Base-by-base conservation (phyloP, 768 basidiomycete species). In the Baorangia bicolor region DNA sequence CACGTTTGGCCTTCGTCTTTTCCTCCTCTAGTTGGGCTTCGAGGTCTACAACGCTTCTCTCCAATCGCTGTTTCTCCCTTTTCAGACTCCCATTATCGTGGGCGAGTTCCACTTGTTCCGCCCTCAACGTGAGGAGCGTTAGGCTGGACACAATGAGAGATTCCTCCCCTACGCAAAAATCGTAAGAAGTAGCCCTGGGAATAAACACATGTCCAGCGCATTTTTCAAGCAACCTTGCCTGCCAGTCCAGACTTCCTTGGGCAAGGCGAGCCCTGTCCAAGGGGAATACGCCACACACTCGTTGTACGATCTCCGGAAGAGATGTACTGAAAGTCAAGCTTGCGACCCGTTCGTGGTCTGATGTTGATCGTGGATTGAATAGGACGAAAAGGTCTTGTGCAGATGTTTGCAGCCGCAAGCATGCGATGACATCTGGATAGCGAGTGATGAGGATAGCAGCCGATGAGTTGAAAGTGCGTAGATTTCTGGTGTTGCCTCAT, bases 311-410 rank as follows among this genome's bases (percentile, higher is more conserved):
- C 2, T 65, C 67, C 20, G 74, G 70, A 21, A 80, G 46, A 5
- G 78, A 81, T 3, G 71, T 69, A 59, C 74, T 78, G 56, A 87
- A 69, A 20, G 81, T 77, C 64, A 86, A 78, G 5, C 77, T 84
- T 23, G 83, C 77, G 9, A 81, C 84, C 33, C 71, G 59, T 0
- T 81, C 78, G 57, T 81, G 75, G 23, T 73, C 75, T 2, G 82
- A 75, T 10, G 80, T 70, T 10, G 75, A 75, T 62, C 84, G 83
- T 4, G 84, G 83, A 65, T 86, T 84, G 60, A 87, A 88, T 34
- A 87, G 69, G 27, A 81, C 74, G 64, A 82, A 87, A 25, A 84
- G 62, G 40, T 72, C 68, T 33, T 60, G 53, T 3, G 46, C 34
- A 9, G 59, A 50, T 4, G 59, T 63, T 10, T 46, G 56, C 30